A percentile compares a stretch with the other conserved stretches of the same genome.
Evolutionary conservation across 2,329 filamentous ascomycete species (phyloP).

Genomic region (Aureobasidium sp.): DNA sequence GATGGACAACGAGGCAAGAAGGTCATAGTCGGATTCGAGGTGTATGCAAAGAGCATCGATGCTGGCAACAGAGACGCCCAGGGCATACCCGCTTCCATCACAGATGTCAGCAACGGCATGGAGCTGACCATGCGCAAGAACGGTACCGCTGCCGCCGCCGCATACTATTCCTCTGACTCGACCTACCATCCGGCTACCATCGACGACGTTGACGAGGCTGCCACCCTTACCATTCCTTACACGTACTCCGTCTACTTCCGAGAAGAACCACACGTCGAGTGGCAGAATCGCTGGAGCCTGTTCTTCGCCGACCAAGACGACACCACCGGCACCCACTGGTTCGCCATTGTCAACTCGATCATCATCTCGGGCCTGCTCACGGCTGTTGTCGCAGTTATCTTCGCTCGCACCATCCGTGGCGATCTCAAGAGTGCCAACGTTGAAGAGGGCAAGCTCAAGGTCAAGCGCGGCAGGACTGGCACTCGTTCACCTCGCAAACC

Average conservation of each 20-base stretch:
- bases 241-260: constrained; percentile 88
- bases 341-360: constrained; percentile 80
- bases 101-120: constrained; percentile 56
- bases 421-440: constrained; percentile 62
- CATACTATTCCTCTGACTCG: constrained; percentile 48
- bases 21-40: constrained; percentile 81
- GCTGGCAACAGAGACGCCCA: constrained; percentile 51
- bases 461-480: constrained; percentile 29
- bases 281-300: constrained; percentile 78
- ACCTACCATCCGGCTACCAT: constrained; percentile 53
- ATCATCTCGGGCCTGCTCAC: constrained; percentile 75
- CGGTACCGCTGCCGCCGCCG: constrained; percentile 46
- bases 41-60: constrained; percentile 79
- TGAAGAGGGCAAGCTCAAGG: constrained; percentile 60
- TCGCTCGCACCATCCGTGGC: constrained; percentile 68
- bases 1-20: constrained; percentile 65
- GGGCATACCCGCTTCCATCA: constrained; percentile 63
- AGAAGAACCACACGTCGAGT: constrained; percentile 72
- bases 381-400: constrained; percentile 71
- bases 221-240: constrained; percentile 68
- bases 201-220: constrained; percentile 53
- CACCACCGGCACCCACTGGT: constrained; percentile 74
- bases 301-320: constrained; percentile 87
- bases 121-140: constrained; percentile 63
- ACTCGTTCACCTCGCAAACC: constrained; percentile 35